A percentile compares a stretch with the other conserved stretches of the same genome.
phyloP scores from a whole-genome alignment of 75 land plant species.

The Picea glauca region DNA sequence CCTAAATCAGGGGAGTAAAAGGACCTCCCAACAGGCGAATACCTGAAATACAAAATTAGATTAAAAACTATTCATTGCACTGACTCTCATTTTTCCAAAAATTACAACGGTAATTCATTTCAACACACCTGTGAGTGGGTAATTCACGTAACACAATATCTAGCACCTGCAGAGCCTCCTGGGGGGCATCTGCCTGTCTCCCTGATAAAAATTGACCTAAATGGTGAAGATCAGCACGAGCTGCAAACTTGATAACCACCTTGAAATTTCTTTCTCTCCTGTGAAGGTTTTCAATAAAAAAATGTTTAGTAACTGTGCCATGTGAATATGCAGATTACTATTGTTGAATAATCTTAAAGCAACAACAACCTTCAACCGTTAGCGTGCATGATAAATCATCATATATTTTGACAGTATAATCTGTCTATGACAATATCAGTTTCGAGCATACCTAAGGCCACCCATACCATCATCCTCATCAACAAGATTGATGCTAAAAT shows the following conservation, averaged over 20 bases:
- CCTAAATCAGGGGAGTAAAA: slow-evolving; percentile 93
- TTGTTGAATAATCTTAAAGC: too few species aligned
- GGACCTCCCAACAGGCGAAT: slow-evolving; percentile 92
- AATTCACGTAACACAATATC: slow-evolving; percentile 94
- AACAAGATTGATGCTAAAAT: slow-evolving; percentile 54
- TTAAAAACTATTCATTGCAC: neutral
- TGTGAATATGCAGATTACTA: neutral
- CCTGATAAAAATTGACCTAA: slow-evolving; percentile 84
- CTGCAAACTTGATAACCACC: slow-evolving; percentile 93
- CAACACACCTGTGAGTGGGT: slow-evolving; percentile 70
- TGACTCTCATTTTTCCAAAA: neutral
- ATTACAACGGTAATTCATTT: neutral
- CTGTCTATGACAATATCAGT: too few species aligned
- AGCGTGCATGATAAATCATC: too few species aligned
- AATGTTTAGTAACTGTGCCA: neutral
- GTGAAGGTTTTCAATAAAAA: slow-evolving; percentile 9
- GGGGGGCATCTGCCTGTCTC: slow-evolving; percentile 94
- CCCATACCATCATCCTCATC: slow-evolving; percentile 84
- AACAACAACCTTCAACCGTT: too few species aligned
- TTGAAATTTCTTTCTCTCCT: slow-evolving; percentile 74
- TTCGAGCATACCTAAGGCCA: slow-evolving; percentile 27
- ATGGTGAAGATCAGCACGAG: slow-evolving; percentile 92
- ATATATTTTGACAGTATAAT: too few species aligned
- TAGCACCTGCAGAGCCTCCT: slow-evolving; percentile 94
- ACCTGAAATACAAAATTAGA: slow-evolving; percentile 34